phyloP scores from a whole-genome alignment of 768 basidiomycete species.

The Leccinum arenicola region DNA sequence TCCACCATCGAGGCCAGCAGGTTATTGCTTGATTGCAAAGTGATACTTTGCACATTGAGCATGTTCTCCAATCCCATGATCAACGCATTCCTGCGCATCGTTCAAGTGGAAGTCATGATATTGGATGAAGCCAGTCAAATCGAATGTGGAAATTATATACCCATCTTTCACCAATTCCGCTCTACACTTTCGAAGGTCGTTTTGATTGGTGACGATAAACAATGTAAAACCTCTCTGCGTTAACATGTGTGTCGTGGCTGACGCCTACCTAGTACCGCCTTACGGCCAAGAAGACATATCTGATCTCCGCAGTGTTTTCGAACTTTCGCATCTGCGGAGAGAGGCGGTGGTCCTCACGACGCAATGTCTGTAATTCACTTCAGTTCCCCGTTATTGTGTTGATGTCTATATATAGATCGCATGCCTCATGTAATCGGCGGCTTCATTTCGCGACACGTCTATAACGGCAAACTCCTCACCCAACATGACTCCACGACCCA shows the following conservation, averaged over 20 bases:
- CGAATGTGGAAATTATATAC: slow-evolving; percentile 38
- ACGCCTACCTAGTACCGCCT: slow-evolving; percentile 58
- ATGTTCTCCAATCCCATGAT: slow-evolving; percentile 38
- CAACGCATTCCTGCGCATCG: slow-evolving; percentile 17
- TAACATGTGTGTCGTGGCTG: not conserved
- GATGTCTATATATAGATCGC: slow-evolving; percentile 49
- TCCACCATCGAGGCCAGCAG: slow-evolving; percentile 15
- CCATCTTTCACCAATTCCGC: slow-evolving; percentile 30
- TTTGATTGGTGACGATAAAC: slow-evolving; percentile 40
- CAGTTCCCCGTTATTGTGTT: not conserved
- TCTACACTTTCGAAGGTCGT: slow-evolving; percentile 34
- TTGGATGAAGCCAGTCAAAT: slow-evolving; percentile 52
- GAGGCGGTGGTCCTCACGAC: slow-evolving; percentile 56
- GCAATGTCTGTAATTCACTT: slow-evolving; percentile 55
- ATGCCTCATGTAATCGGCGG: slow-evolving; percentile 76
- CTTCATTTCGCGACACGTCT: slow-evolving; percentile 67
- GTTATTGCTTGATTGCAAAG: slow-evolving; percentile 28
- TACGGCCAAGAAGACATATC: slow-evolving; percentile 68
- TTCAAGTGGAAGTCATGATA: slow-evolving; percentile 38
- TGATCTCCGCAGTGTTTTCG: slow-evolving; percentile 72
- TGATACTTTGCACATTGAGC: slow-evolving; percentile 47
- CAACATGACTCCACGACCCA: slow-evolving; percentile 41
- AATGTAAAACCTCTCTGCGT: slow-evolving; percentile 26
- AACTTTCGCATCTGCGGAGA: slow-evolving; percentile 54
- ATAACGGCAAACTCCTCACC: slow-evolving; percentile 57